Evolutionary conservation across 331 rosid genomes (phyloP), one percentile per base, ranked within the genome.

Genomic region (Arachis monticola): DNA sequence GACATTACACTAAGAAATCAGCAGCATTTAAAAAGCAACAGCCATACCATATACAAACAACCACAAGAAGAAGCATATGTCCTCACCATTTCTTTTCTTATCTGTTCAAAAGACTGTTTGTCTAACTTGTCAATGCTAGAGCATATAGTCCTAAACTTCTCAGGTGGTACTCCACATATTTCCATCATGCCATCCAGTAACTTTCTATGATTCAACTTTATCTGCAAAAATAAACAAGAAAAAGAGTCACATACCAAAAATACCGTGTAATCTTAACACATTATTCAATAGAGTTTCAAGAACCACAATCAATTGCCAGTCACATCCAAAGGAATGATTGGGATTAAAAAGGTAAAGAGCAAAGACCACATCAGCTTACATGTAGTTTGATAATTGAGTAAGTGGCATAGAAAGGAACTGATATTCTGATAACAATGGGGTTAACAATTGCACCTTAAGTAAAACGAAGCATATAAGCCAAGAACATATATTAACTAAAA

Each of bases 91-190:
- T 94, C 99, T 65, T 79, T 88, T 74, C 81, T 90, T 68, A 92
- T 90, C 82, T 94, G 89, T 57, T 92, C 87, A 69, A 94, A 94
- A 27, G 93, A 55, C 76, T 92, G 99, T 76, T 94, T 94, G 87
- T 94, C 97, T 68, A 90, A 86, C 79, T 94, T 92, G 90, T 94
- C 99, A 53, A 94, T 88, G 78, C 93, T 94, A 57, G 99, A 90
- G 77, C 97, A 94, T 75, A 94, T 94, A 67, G 99, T 92, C 84
- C 99, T 92, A 74, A 94, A 94, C 83, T 94, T 92, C 74, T 90
- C 89, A 7, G 91, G 80, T 12, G 93, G 99, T 60, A 94, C 97
- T 62, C 99, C 96, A 84, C 97, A 92, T 71, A 94, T 87, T 80
- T 88, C 91, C 85, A 94, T 85, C 99, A 92, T 92, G 73, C 97